Evolutionary conservation across 768 basidiomycete species (phyloP).

Genomic region (Gloeopeniophorella convolvens): DNA sequence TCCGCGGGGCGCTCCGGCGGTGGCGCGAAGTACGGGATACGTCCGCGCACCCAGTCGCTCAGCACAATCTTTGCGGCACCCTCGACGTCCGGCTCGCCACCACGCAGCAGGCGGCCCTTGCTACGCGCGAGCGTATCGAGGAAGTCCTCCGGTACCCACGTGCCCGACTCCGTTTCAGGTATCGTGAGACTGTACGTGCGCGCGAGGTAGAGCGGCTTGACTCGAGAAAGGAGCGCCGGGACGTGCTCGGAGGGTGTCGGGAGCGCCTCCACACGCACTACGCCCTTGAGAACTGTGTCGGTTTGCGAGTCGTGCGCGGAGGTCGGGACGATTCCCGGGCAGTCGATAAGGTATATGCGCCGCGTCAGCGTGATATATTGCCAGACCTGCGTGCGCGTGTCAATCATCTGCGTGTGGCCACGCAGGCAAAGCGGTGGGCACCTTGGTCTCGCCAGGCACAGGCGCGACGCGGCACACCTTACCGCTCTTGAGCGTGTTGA

Average conservation of each 20-base stretch:
- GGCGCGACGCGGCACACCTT: constrained; percentile 97
- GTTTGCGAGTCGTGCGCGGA: constrained; percentile 89
- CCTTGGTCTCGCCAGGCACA: constrained; percentile 95
- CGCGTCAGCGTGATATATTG: constrained; percentile 98
- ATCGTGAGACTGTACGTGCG: constrained; percentile 73
- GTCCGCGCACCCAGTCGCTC: constrained; percentile 95
- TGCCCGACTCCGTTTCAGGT: constrained; percentile 45
- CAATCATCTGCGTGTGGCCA: not conserved
- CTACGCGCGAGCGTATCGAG: constrained; percentile 81
- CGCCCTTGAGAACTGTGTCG: constrained; percentile 91
- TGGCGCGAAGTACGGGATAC: constrained; percentile 92
- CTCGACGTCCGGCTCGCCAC: constrained; percentile 91
- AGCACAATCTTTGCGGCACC: constrained; percentile 91
- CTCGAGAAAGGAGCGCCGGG: constrained; percentile 76
- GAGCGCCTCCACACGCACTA: constrained; percentile 92
- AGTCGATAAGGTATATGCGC: constrained; percentile 98
- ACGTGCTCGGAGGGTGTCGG: constrained; percentile 91
- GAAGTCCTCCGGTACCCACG: constrained; percentile 73
- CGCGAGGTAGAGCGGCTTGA: constrained; percentile 89
- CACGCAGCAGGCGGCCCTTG: constrained; percentile 87
- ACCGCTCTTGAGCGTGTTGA: constrained; percentile 97
- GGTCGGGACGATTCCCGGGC: constrained; percentile 95
- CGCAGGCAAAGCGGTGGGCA: constrained; percentile 19
- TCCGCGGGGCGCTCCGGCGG: constrained; percentile 81
- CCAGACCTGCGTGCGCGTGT: constrained; percentile 60